Conservation (phyloP, 2,329 filamentous ascomycete species). For the Botrytis squamosa region DNA sequence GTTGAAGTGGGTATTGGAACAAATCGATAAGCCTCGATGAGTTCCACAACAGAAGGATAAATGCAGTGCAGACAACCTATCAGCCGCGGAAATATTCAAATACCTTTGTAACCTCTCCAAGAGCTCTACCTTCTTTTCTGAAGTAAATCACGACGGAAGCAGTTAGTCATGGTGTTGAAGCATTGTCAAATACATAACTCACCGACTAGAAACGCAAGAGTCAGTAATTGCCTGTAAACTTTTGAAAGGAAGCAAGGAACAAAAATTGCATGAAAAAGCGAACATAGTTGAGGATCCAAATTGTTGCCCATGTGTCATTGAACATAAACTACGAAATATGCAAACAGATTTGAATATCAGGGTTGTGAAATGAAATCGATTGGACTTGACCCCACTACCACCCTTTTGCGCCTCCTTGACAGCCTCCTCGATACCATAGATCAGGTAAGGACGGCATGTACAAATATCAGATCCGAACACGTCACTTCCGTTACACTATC, state of each 20-base stretch:
- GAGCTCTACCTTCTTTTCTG: slow-evolving; percentile 90
- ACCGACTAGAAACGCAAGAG: slow-evolving; percentile 16
- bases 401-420: slow-evolving; percentile 86
- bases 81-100: slow-evolving; percentile 20
- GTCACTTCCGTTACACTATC: slow-evolving; percentile 87
- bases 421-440: slow-evolving; percentile 95
- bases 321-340: slow-evolving; percentile 5
- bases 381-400: slow-evolving; percentile 29
- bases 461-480: slow-evolving; percentile 98
- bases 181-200: neutral
- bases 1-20: slow-evolving; percentile 68
- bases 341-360: neutral
- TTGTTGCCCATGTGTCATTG: neutral
- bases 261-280: slow-evolving; percentile 64
- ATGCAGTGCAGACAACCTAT: slow-evolving; percentile 17
- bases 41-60: slow-evolving; percentile 23
- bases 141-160: slow-evolving; percentile 82
- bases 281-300: neutral
- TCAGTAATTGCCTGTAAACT: slow-evolving; percentile 1
- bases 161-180: slow-evolving; percentile 2
- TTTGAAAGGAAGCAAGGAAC: slow-evolving; percentile 46
- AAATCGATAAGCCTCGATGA: slow-evolving; percentile 15
- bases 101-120: slow-evolving; percentile 72
- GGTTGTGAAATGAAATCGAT: neutral
- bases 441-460: slow-evolving; percentile 92